Evolutionary conservation across 2,329 filamentous ascomycete genomes (phyloP), one percentile per base, ranked within the genome.

Genomic region (Monilinia aucupariae): DNA sequence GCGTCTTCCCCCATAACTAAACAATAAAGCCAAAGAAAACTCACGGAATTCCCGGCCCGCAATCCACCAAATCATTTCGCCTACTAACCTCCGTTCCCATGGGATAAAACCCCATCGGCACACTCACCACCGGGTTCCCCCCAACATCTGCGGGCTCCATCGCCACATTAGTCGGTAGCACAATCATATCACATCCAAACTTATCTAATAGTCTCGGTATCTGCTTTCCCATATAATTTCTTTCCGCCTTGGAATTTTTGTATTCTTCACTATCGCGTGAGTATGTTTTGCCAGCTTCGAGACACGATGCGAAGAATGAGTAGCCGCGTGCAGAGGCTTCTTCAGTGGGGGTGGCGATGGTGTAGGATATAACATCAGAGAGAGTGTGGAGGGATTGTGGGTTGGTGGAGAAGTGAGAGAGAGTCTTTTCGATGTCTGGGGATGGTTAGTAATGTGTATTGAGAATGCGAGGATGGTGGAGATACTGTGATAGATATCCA

Each of bases 401-500:
- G 22, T 63, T 63, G 15, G 22, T 60, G 17, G 25, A 13, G 48
- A 63, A 60, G 25, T 63, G 12, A 8, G 39, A 49, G 34, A 63
- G 55, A 17, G 30, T 34, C 13, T 27, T 50, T 10, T 20, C 10
- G n/a, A 53, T 53, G 39, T 63, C 55, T 60, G 32, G 1, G 17
- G 20, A 20, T 25, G 2, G 25, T 59, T 34, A 59, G 9, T 8
- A 20, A 13, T n/a, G 3, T 2, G 17, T 34, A n/a, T 50, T 15
- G 22, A 32, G 15, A 12, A 17, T 3, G 2, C 32, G 7, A 6
- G 37, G 12, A 53, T 48, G 15, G 32, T 3, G n/a, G 9, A 30
- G 13, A 13, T 63, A 52, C 61, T 63, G 37, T 52, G 39, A 30
- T 60, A 59, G 30, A 53, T 39, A 37, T 58, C 61, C 7, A 63